These are phyloP conservation scores for Allomyces macrogynus DNA, from an alignment of 192 early-diverging fungal genomes.

Conservation along the genomic window DNA sequence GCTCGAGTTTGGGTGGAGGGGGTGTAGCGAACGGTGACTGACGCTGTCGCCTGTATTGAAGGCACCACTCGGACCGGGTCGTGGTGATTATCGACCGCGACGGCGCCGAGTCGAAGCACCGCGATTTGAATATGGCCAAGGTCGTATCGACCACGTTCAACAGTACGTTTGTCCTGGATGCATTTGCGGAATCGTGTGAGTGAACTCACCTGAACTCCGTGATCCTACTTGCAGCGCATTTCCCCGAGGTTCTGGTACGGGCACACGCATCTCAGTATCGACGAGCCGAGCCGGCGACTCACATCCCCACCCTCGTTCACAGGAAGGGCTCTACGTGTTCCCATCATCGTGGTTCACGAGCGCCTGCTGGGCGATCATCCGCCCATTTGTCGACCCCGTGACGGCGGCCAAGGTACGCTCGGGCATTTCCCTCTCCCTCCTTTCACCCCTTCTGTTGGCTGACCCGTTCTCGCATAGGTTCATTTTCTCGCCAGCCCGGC, in stretches of 20 bases:
- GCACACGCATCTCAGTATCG: not conserved
- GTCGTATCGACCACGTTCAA: not conserved
- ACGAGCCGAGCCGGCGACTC: too few species aligned
- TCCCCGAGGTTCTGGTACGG: not conserved
- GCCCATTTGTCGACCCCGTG: not conserved
- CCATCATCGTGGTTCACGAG: not conserved
- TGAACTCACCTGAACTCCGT: not conserved
- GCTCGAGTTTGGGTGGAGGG: not conserved
- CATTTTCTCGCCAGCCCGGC: not conserved
- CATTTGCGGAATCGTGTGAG: not conserved
- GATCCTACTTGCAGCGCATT: not conserved
- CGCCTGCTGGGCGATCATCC: not conserved
- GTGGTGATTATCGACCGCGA: not conserved
- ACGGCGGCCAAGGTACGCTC: not conserved
- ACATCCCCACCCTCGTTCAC: too few species aligned
- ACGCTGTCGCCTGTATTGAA: not conserved
- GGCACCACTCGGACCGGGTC: not conserved
- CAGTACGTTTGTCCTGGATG: not conserved
- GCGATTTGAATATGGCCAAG: not conserved
- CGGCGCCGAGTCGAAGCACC: not conserved
- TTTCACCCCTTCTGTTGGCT: too few species aligned
- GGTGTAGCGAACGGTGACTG: too few species aligned
- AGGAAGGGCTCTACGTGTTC: not conserved
- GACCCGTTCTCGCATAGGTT: not conserved
- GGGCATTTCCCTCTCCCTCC: not conserved